Evolutionary conservation across 169 alveolate species (phyloP), one percentile per base, ranked within the genome.

Genomic region (Babesia bovis): DNA sequence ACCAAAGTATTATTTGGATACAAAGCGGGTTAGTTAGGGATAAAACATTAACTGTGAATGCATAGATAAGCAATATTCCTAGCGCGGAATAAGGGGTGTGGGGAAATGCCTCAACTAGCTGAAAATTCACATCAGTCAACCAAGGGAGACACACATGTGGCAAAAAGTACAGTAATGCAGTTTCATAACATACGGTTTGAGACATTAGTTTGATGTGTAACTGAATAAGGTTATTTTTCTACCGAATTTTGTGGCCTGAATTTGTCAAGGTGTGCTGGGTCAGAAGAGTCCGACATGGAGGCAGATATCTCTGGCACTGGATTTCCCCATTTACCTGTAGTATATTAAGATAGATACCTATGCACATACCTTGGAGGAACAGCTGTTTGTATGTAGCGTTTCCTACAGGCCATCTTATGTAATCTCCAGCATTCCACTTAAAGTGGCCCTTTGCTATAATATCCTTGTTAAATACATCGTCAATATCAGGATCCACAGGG

Each of bases 401-500:
- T 6, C 95, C 94, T 25, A 85, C 86, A 15, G 93, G 94, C 95
- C 95, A 91, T n/a, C 76, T 60, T 23, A 87, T 84, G 74, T 90
- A 87, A 36, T 90, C 93, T 36, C 89, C 94, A 38, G 84, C 69
- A 72, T 93, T 93, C 94, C 95, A 93, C 66, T 85, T 75, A 38
- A 77, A 71, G 68, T 89, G 92, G 52, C 92, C 95, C 75, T 84
- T 90, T 58, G 90, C 96, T 23, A 93, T 72, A 49, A 90, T 69
- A 4, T 85, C 84, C 77, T 77, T 61, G 73, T 91, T 93, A 67
- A 93, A 93, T 38, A 89, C 94, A 58, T 93, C 97, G 67, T 90
- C 93, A 42, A 91, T 92, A 60, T 93, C 94, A 44, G 92, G 94
- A 56, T 89, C 93, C 6, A 72, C 71, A 10, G 95, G 95, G 84